Conservation (phyloP, 179 eudicot genomes). For the Beta macrorhiza region DNA sequence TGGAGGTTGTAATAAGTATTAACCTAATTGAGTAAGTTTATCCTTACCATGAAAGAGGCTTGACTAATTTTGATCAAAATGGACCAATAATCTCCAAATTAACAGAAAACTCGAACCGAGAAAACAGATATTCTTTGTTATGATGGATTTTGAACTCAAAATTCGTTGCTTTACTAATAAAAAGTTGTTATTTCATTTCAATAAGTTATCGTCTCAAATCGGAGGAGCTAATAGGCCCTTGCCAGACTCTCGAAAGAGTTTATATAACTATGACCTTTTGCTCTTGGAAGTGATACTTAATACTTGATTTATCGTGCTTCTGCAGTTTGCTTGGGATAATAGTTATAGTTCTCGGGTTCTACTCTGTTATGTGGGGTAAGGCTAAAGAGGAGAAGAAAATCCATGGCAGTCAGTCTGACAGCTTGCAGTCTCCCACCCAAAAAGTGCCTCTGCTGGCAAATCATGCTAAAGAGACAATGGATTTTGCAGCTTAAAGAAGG, state of each 20-base stretch:
- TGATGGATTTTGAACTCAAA: not conserved
- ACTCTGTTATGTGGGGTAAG: slow-evolving; percentile 90
- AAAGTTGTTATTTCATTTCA: not conserved
- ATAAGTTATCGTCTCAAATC: not conserved
- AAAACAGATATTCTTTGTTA: not conserved
- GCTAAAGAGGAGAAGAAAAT: slow-evolving; percentile 49
- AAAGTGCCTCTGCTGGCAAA: slow-evolving; percentile 46
- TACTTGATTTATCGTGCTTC: slow-evolving; percentile 6
- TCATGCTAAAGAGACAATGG: slow-evolving; percentile 22
- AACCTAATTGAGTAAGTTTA: not conserved
- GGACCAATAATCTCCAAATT: not conserved
- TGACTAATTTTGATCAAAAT: no score
- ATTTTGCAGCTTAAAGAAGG: slow-evolving; percentile 22
- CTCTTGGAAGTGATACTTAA: not conserved
- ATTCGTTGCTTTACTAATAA: not conserved
- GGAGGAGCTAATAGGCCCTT: not conserved
- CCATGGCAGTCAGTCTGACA: slow-evolving; percentile 17
- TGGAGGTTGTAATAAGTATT: not conserved
- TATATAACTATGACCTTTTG: not conserved
- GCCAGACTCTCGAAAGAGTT: not conserved
- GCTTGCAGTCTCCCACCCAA: slow-evolving; percentile 32
- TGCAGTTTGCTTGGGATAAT: slow-evolving; percentile 76
- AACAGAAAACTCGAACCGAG: not conserved
- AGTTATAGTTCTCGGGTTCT: slow-evolving; percentile 69
- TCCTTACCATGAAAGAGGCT: not conserved